Evolutionary conservation across 352 stramenopile species (phyloP), one percentile per base, ranked within the genome.

Genomic region (Phytophthora meadii): DNA sequence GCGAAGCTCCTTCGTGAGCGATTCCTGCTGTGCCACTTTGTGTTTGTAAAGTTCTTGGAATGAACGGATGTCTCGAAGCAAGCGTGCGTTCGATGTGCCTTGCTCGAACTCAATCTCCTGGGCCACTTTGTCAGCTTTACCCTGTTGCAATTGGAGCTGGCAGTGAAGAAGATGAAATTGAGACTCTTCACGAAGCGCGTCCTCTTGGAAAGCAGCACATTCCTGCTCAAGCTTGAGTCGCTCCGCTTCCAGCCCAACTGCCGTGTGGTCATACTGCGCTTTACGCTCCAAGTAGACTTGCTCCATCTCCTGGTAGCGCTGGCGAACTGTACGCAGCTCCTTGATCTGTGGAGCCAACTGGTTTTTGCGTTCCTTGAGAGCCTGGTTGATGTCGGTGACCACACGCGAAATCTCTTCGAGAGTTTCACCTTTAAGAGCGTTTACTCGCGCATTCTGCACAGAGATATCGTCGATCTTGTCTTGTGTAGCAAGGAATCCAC

Each of bases 361-460:
- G 50, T 89, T 94, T 65, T 98, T 98, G 19, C 95, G 82, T 48
- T 96, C 90, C 39, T 92, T 96, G 25, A 98, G 77, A 36, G 91
- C 88, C 57, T 97, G 74, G 68, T 95, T 97, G 49, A 98, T 98
- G 47, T 97, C 83, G 7, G 91, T 90, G 12, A 98, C 93, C 32
- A 97, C 85, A 19, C 75, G 77, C 39, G 90, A 97, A 50, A 98
- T 98, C 59, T 98, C 95, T 61, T 98, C 93, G 14, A 98, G 82
- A 27, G 90, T 98, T 69, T 97, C 81, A 9, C 87, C 88, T 62
- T 98, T 98, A 34, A 93, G 64, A 57, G 94, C 82, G 72, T 98
- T 97, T 42, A 98, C 79, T 44, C 90, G 77, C 15, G 88, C 82
- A 44, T 96, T 97, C 72, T 90, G 75, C 63, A 97, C 87, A 25